Conservation (phyloP, 345 rosid species). For the Populus euphratica region DNA sequence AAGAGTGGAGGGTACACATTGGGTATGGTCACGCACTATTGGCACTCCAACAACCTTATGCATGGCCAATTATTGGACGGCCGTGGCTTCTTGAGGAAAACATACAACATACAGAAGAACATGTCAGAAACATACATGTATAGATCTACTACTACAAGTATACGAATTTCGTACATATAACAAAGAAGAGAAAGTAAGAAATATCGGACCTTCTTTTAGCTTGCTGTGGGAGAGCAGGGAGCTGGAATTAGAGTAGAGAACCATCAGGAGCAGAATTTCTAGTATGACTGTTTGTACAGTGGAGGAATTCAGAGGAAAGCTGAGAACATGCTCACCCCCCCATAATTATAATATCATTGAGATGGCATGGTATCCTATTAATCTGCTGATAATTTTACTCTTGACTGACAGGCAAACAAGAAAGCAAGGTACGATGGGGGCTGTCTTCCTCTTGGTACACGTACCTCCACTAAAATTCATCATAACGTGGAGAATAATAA, state of each 20-base stretch:
- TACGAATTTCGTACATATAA: conserved; percentile 15
- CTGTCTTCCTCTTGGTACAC: neutral
- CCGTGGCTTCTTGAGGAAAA: conserved; percentile 39
- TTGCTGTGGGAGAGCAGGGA: neutral
- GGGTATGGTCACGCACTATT: conserved; percentile 58
- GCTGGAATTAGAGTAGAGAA: neutral
- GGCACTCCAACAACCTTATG: conserved; percentile 56
- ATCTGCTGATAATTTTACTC: too few species aligned
- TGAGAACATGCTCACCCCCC: neutral
- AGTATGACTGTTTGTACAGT: neutral
- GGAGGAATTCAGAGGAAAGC: neutral
- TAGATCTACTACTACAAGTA: neutral
- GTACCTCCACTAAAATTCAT: neutral
- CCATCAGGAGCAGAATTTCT: neutral
- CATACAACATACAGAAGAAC: neutral
- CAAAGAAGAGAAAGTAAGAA: neutral
- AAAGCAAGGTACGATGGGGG: neutral
- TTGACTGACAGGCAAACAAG: neutral
- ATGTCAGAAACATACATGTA: neutral
- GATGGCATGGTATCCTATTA: neutral
- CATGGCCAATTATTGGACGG: conserved; percentile 37
- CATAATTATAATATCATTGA: neutral
- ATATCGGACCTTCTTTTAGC: neutral
- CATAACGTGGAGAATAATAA: neutral
- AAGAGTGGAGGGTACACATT: conserved; percentile 30